Conservation (phyloP, 805 yeast genomes). For the Ogataea neopini region DNA sequence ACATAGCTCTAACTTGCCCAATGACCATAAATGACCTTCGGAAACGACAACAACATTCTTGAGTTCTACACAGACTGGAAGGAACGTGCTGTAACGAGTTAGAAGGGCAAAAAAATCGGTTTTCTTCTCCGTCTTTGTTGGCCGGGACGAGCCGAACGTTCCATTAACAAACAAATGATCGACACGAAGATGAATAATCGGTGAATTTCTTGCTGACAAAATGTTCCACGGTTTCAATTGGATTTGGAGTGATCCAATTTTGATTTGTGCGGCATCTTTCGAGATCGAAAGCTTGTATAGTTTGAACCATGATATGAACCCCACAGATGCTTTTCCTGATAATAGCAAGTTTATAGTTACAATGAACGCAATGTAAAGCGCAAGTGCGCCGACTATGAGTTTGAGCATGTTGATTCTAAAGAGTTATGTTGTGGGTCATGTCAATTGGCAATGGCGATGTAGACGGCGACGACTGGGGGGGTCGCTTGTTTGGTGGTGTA, state of each 20-base stretch:
- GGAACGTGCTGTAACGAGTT: not conserved
- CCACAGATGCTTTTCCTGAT: constrained; percentile 23
- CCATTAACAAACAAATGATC: not conserved
- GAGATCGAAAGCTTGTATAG: constrained; percentile 19
- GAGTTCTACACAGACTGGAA: not conserved
- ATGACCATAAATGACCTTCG: not conserved
- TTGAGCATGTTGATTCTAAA: not conserved
- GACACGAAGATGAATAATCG: not conserved
- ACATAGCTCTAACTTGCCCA: not conserved
- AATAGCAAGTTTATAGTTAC: constrained; percentile 18
- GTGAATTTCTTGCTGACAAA: not conserved
- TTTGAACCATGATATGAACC: constrained; percentile 28
- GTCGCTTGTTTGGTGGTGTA: no score
- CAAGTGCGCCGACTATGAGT: constrained; percentile 4
- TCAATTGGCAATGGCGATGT: no score
- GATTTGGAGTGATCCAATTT: constrained; percentile 19
- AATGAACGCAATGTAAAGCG: constrained; percentile 12
- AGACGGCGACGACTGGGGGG: no score
- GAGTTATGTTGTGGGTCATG: no score
- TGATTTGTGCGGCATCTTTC: constrained; percentile 7
- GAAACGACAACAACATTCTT: not conserved
- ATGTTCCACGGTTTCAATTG: constrained; percentile 22
- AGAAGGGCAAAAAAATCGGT: no score
- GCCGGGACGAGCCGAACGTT: not conserved
- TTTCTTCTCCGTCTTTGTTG: no score